These are phyloP conservation scores for Syzygium aromaticum DNA, from an alignment of 345 rosid species.

Conservation along the genomic window DNA sequence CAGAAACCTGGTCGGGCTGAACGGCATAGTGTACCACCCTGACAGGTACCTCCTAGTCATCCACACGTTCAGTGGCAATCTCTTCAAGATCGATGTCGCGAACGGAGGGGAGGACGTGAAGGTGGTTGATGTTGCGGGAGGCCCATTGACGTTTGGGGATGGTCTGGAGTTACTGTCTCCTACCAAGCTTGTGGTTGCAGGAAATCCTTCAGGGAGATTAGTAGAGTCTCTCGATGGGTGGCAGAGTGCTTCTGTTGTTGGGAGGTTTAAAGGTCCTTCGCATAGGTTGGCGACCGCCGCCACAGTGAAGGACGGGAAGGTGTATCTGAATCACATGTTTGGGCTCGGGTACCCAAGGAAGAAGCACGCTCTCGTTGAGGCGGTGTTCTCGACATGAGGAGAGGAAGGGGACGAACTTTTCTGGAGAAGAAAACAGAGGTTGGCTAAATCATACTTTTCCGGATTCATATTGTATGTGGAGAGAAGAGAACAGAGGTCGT, in stretches of 20 bases:
- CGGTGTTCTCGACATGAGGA: constrained; percentile 31
- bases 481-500: not conserved
- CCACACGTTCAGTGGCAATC: constrained; percentile 57
- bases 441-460: not conserved
- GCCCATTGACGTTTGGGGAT: constrained; percentile 56
- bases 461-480: not conserved
- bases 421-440: not conserved
- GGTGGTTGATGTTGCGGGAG: constrained; percentile 43
- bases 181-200: constrained; percentile 74
- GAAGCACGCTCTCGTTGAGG: constrained; percentile 80
- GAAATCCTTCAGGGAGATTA: constrained; percentile 58
- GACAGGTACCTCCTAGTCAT: constrained; percentile 68
- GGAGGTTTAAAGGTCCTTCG: constrained; percentile 51
- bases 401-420: not conserved
- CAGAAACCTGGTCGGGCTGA: constrained; percentile 50
- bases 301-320: constrained; percentile 73
- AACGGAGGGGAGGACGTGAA: constrained; percentile 29
- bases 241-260: constrained; percentile 61
- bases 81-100: constrained; percentile 47
- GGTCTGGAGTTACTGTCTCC: constrained; percentile 65
- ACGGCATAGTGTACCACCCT: constrained; percentile 83
- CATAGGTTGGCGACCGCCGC: constrained; percentile 79
- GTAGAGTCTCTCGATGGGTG: constrained; percentile 83
- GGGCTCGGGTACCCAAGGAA: constrained; percentile 80
- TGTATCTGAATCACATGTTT: constrained; percentile 62